phyloP scores from a whole-genome alignment of 306 rosid species.

The Fragaria iinumae region DNA sequence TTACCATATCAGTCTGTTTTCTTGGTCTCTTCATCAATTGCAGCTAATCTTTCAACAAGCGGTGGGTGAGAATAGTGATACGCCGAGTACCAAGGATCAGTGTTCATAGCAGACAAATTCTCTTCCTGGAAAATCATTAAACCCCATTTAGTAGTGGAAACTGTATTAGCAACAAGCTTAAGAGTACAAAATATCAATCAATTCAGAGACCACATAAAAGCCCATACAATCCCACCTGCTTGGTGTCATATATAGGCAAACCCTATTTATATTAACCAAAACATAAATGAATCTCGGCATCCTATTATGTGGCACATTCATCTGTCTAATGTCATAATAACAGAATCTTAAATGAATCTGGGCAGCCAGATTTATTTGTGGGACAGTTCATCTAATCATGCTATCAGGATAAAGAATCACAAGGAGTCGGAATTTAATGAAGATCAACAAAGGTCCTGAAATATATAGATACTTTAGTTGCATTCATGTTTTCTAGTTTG shows the following conservation, averaged over 20 bases:
- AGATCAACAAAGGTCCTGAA: not conserved
- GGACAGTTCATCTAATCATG: slow-evolving; percentile 6
- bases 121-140: slow-evolving; percentile 62
- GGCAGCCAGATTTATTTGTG: not conserved
- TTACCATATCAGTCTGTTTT: slow-evolving; percentile 50
- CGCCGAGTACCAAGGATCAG: slow-evolving; percentile 98
- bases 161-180: not conserved
- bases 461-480: not conserved
- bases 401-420: not conserved
- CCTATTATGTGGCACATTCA: not conserved
- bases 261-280: not conserved
- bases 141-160: slow-evolving; percentile 12
- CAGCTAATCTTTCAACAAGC: slow-evolving; percentile 86
- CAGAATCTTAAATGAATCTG: not conserved
- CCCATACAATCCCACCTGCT: not conserved
- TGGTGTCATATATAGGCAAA: not conserved
- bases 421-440: not conserved
- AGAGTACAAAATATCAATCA: not conserved
- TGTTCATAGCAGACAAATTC: slow-evolving; percentile 93
- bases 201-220: not conserved
- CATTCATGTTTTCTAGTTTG: not conserved
- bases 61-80: slow-evolving; percentile 99
- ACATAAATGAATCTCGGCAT: not conserved
- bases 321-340: not conserved
- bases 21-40: slow-evolving; percentile 60